These are phyloP conservation scores for Neoscytalidium dimidiatum DNA, from an alignment of 2,329 filamentous ascomycete genomes.

Conservation along the genomic window DNA sequence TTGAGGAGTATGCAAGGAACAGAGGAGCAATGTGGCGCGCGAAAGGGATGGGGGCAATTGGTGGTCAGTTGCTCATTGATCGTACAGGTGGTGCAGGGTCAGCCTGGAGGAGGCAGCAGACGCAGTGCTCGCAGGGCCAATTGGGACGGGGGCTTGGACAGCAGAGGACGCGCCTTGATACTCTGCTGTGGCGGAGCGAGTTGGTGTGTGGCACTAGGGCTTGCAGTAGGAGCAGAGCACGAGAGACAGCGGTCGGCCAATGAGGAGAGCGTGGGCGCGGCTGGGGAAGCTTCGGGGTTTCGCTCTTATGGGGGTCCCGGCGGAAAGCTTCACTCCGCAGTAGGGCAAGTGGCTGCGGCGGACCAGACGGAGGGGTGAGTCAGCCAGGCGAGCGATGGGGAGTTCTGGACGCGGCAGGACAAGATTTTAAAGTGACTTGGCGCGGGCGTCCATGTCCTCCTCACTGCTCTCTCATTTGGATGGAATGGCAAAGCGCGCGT, in stretches of 20 bases:
- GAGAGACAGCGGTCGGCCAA: not conserved
- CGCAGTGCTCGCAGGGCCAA: not conserved
- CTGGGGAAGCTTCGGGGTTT: not conserved
- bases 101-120: not conserved
- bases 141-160: not conserved
- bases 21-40: not conserved
- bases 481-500: not conserved
- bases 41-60: not conserved
- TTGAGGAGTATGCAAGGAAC: not conserved
- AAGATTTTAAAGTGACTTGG: not conserved
- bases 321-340: not conserved
- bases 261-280: no score
- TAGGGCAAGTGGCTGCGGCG: not conserved
- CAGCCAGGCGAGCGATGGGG: not conserved
- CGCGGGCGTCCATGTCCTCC: not conserved
- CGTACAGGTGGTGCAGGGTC: not conserved
- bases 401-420: not conserved
- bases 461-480: not conserved
- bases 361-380: not conserved
- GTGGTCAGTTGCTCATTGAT: not conserved
- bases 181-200: not conserved
- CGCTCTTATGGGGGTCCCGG: not conserved
- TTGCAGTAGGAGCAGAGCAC: not conserved
- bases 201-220: slow-evolving; percentile 1
- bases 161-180: not conserved